Percentiles rank a stretch among this genome's conserved stretches.
Evolutionary conservation across 805 yeast genomes (phyloP).

Genomic region (Pichia manshurica): DNA sequence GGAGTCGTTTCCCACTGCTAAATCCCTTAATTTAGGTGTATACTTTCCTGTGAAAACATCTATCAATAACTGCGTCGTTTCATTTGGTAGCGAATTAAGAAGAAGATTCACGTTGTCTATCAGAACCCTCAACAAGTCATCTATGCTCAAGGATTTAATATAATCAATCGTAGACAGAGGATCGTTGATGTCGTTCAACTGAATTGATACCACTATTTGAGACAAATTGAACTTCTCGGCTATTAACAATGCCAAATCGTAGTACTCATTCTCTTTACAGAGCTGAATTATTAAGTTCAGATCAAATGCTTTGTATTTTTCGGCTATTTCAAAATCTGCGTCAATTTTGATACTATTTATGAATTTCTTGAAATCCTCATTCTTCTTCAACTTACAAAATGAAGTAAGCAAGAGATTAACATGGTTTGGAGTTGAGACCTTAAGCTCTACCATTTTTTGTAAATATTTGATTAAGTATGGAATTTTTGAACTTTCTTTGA

Average conservation of each 20-base stretch:
- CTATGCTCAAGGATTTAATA: constrained; percentile 62
- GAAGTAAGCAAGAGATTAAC: constrained; percentile 73
- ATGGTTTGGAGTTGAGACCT: constrained; percentile 69
- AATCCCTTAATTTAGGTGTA: constrained; percentile 33
- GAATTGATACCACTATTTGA: constrained; percentile 67
- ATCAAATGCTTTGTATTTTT: constrained; percentile 48
- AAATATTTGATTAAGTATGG: constrained; percentile 57
- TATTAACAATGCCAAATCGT: constrained; percentile 58
- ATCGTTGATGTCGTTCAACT: constrained; percentile 58
- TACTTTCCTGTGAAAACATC: constrained; percentile 86
- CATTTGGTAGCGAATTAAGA: constrained; percentile 65
- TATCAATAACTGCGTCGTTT: constrained; percentile 75
- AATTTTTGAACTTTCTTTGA: constrained; percentile 71
- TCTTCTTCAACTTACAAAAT: constrained; percentile 67
- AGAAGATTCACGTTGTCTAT: constrained; percentile 48
- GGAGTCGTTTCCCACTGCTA: constrained; percentile 31
- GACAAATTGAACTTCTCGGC: constrained; percentile 72
- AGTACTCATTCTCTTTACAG: constrained; percentile 68
- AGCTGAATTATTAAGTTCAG: constrained; percentile 60
- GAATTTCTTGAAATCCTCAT: constrained; percentile 51
- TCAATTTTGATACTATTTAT: constrained; percentile 36
- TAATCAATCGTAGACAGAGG: constrained; percentile 56
- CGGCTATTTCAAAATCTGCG: constrained; percentile 32
- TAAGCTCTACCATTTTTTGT: constrained; percentile 49
- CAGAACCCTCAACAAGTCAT: constrained; percentile 69